Evolutionary conservation across 495 filamentous ascomycete genomes (phyloP).

Genomic region (Parmelia sp.): DNA sequence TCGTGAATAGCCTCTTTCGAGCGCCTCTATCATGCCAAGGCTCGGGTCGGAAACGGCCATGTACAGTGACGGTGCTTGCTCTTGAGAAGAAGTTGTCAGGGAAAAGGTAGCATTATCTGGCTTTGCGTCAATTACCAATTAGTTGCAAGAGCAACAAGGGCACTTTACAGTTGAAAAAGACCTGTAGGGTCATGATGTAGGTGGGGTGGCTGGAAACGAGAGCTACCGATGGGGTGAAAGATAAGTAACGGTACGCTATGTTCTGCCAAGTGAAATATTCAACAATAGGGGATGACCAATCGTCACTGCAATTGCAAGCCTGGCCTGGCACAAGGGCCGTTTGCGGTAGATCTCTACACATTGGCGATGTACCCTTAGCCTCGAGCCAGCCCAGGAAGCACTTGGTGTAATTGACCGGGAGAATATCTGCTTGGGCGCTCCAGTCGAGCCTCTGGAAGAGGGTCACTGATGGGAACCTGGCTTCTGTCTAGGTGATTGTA

Average conservation of each 20-base stretch:
- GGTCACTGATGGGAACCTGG: background rate
- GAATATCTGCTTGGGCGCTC: background rate
- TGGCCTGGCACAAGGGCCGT: background rate
- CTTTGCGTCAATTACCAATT: background rate
- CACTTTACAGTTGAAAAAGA: background rate
- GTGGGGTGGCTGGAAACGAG: background rate
- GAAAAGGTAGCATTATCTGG: background rate
- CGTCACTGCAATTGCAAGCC: slow-evolving; percentile 13
- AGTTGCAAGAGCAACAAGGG: background rate
- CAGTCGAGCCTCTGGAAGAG: background rate
- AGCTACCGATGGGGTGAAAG: slow-evolving; percentile 4
- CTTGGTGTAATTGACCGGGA: background rate
- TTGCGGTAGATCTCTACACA: background rate
- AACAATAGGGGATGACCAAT: slow-evolving; percentile 4
- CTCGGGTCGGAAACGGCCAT: background rate
- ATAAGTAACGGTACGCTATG: slow-evolving; percentile 13
- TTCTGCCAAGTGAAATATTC: slow-evolving; percentile 15
- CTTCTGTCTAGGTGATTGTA: background rate
- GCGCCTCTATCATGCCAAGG: background rate
- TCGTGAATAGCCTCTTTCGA: slow-evolving; percentile 6
- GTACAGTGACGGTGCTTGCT: background rate
- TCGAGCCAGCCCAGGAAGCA: slow-evolving; percentile 1
- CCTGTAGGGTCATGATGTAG: background rate
- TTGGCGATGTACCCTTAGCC: background rate
- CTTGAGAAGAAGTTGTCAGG: background rate